Evolutionary conservation across 2,329 filamentous ascomycete genomes (phyloP).

Genomic region (Aaosphaeria pasadenensis): DNA sequence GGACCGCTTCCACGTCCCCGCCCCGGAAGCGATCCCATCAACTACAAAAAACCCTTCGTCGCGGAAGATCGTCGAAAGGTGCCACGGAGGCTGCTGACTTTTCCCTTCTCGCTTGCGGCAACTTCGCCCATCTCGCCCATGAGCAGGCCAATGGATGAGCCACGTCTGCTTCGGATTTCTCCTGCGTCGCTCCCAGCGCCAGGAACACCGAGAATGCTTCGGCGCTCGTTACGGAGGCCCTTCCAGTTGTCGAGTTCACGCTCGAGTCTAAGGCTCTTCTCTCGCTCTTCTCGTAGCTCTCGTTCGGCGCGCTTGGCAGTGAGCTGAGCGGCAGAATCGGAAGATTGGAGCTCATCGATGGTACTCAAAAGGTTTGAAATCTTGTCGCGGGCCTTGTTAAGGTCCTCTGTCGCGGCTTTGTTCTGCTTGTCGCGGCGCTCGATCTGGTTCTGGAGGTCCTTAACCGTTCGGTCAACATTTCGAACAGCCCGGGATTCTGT

Average conservation of each 20-base stretch:
- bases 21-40: conserved; percentile 26
- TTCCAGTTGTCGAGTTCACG: conserved; percentile 85
- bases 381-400: conserved; percentile 83
- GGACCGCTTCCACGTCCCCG: conserved; percentile 27
- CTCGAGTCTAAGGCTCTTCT: conserved; percentile 78
- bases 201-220: conserved; percentile 33
- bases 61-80: conserved; percentile 43
- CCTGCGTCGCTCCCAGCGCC: conserved; percentile 40
- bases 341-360: conserved; percentile 90
- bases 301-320: conserved; percentile 81
- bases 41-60: conserved; percentile 51
- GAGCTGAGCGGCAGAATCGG: conserved; percentile 78
- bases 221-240: conserved; percentile 61
- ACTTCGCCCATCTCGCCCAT: conserved; percentile 36
- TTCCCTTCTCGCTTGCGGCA: conserved; percentile 27
- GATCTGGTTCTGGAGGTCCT: conserved; percentile 88
- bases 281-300: conserved; percentile 83
- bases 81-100: conserved; percentile 28
- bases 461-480: conserved; percentile 90
- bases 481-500: conserved; percentile 84
- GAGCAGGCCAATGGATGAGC: conserved; percentile 40
- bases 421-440: conserved; percentile 91
- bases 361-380: conserved; percentile 83
- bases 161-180: conserved; percentile 42
- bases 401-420: conserved; percentile 75